phyloP scores from a whole-genome alignment of 495 filamentous ascomycete genomes.

The Daldinia decipiens region DNA sequence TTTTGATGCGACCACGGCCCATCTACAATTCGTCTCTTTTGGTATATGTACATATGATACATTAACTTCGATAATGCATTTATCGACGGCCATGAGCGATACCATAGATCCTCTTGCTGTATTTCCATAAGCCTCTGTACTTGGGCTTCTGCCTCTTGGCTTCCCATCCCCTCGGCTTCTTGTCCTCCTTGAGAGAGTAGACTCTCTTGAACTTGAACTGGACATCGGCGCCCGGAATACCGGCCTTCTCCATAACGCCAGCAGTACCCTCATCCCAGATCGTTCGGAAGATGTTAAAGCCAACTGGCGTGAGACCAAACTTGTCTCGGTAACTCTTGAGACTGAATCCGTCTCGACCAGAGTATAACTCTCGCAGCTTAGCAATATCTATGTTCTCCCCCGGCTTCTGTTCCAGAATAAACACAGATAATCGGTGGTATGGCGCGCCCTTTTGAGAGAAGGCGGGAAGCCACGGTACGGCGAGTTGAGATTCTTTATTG shows the following conservation, averaged over 20 bases:
- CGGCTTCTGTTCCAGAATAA: slow-evolving; percentile 82
- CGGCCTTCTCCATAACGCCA: slow-evolving; percentile 83
- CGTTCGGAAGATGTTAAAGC: slow-evolving; percentile 85
- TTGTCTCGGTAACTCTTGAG: slow-evolving; percentile 76
- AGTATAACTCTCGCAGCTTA: slow-evolving; percentile 64
- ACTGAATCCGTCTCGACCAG: slow-evolving; percentile 70
- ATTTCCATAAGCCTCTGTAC: slow-evolving; percentile 65
- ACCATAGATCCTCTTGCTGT: slow-evolving; percentile 57
- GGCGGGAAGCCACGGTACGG: slow-evolving; percentile 85
- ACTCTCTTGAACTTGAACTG: slow-evolving; percentile 81
- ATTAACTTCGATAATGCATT: slow-evolving; percentile 25
- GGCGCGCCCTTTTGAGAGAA: slow-evolving; percentile 88
- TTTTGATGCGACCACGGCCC: slow-evolving; percentile 1
- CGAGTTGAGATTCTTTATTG: slow-evolving; percentile 66
- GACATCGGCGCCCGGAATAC: slow-evolving; percentile 77
- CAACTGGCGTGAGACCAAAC: slow-evolving; percentile 75
- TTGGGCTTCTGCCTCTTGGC: slow-evolving; percentile 65
- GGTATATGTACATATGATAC: slow-evolving; percentile 43
- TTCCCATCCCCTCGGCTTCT: slow-evolving; percentile 65
- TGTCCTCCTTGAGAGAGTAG: slow-evolving; percentile 60
- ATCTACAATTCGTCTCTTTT: slow-evolving; percentile 29
- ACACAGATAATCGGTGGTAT: slow-evolving; percentile 87
- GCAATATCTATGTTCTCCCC: slow-evolving; percentile 68
- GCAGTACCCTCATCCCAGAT: slow-evolving; percentile 88
- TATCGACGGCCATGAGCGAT: slow-evolving; percentile 39